Evolutionary conservation across 208 protist genomes (phyloP), one percentile per base, ranked within the genome.

Genomic region (Trypanosoma scelopori): DNA sequence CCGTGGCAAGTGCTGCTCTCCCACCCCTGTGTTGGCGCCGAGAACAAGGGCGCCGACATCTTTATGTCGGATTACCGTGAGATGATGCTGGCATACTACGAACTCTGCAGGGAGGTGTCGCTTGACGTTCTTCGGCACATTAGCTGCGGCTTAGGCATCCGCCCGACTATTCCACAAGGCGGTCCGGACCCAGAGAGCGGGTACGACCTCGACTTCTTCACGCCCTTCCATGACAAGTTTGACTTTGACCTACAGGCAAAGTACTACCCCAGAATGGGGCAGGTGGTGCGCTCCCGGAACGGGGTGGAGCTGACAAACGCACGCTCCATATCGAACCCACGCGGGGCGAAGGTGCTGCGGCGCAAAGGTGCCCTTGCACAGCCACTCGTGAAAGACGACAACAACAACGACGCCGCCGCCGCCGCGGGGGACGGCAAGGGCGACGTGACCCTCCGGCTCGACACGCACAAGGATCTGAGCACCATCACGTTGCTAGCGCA

Each of bases 21-120:
- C 68, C 82, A 88, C 73, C 82, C 86, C 6, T 81, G 80, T 64
- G 52, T 50, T 1, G 37, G 42, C 4, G 46, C 49, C 49, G 58
- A 42, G 0, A 52, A 35, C 22, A 32, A 11, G 0, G 53, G 61
- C 16, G 84, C 78, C 65, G 79, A 89, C 72, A 89, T 88, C 59
- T 91, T 92, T 39, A 90, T 90, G 85, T 80, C 81, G 16, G 89
- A 94, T 69, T 92, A 92, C 65, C 75, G 82, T 25, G 84, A 92
- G 55, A 92, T 91, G 84, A 76, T 94, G 74, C 73, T 91, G 69
- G 84, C 85, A 12, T 94, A 92, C 74, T 94, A 92, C 66, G 89
- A 92, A 20, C 78, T 91, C 48, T 92, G 85, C 79, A 75, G 71
- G 50, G 81, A 70, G 47, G 88, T 94, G 27, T 80, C 78, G 52